Evolutionary conservation across 2,329 filamentous ascomycete species (phyloP).

Genomic region (Colletotrichum echinochloae): DNA sequence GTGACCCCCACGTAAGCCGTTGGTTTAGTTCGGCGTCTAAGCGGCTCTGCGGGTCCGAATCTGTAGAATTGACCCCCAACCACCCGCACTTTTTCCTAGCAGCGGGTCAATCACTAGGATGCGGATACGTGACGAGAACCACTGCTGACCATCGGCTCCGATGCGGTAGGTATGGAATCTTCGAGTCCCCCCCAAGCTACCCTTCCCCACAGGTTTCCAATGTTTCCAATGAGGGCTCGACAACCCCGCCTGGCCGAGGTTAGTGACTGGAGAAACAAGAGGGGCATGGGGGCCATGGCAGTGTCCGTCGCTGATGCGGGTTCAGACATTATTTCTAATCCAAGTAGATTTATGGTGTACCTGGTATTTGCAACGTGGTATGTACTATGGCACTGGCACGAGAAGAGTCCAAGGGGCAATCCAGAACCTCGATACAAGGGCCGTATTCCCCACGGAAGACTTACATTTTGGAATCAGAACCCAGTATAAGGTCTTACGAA

Average conservation of each 20-base stretch:
- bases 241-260: slow-evolving; percentile 10
- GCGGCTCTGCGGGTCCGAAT: slow-evolving; percentile 31
- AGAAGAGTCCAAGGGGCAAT: slow-evolving; percentile 41
- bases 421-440: slow-evolving; percentile 43
- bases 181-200: neutral
- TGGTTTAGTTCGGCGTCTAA: slow-evolving; percentile 3
- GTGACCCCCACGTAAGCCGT: slow-evolving; percentile 29
- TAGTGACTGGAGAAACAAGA: slow-evolving; percentile 43
- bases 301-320: slow-evolving; percentile 42
- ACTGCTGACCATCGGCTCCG: neutral
- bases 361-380: too few relatives aligned
- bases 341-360: slow-evolving; percentile 9
- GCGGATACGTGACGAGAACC: neutral
- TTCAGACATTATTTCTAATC: slow-evolving; percentile 42
- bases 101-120: slow-evolving; percentile 10
- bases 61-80: slow-evolving; percentile 31
- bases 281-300: slow-evolving; percentile 45
- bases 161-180: neutral
- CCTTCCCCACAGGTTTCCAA: slow-evolving; percentile 23
- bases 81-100: neutral
- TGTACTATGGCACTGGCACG: neutral
- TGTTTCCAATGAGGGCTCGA: neutral
- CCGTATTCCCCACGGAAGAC: slow-evolving; percentile 44
- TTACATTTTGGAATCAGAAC: slow-evolving; percentile 40
- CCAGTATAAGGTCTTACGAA: slow-evolving; percentile 39